Base-by-base conservation (phyloP, 225 moss, liverwort and hornwort genomes). In the Bryoerythrophyllum caledonicum region DNA sequence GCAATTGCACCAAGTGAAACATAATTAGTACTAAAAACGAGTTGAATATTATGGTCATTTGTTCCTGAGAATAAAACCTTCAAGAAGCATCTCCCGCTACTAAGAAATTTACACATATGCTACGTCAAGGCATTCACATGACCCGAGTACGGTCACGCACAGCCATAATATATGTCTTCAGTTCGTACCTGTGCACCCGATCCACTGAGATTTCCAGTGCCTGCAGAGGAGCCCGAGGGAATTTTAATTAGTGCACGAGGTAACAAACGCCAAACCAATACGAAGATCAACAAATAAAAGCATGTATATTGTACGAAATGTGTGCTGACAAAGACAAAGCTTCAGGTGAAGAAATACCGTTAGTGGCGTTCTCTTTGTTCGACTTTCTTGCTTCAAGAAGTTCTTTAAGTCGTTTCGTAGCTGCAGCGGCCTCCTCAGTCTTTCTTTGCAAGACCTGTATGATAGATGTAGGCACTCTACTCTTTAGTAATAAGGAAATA, bases 401-500 rank as follows among this genome's bases (percentile, higher is more conserved):
- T 62, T 94, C 94, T 80, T 99, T 99, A 26, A 99, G 78, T 51
- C 97, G 86, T 79, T 90, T 93, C 7, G 94, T 99, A 26, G 97
- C 94, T 72, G 84, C 79, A 49, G 93, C 91, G 74, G 93, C 93
- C 80, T 99, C 94, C 79, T 93, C 94, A 15, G 97, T 90, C 79
- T 99, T 99, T 68, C 97, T 86, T 25, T 99, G 97, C 60, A 94
- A 67, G 73, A 99, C 93, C 97, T 99, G 87, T 43, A 86, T 49
- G 48, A 49, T 65, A 27, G 27, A 25, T 21, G 25, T 7, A 67
- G 62, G 17, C 51, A 16, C 26, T 67, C 64, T 27, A 58, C 5
- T 20, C 59, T 70, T 79, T 28, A 65, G 46, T 60, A 44, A 32
- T 65, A 44, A 19, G 3, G 54, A 53, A 1, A 62, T n/a, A 25